Conservation (phyloP, 495 filamentous ascomycete genomes). For the Ascodesmis nigricans region DNA sequence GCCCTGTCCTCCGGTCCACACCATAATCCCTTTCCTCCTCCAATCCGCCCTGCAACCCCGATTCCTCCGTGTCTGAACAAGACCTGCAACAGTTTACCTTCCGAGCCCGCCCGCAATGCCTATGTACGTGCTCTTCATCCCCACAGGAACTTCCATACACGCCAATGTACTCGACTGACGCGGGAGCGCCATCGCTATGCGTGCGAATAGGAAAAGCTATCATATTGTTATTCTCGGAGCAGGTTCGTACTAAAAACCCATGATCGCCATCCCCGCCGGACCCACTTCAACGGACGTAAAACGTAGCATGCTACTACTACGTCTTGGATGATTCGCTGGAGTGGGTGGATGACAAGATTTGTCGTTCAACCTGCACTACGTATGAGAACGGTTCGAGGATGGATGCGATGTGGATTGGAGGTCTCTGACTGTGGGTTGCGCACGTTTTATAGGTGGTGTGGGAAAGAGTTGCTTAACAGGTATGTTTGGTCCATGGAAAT, state of each 20-base stretch:
- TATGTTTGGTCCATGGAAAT: constrained; percentile 29
- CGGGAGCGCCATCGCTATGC: no score
- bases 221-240: constrained; percentile 81
- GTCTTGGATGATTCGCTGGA: constrained; percentile 9
- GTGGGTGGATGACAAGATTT: no score
- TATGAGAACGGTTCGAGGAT: neutral
- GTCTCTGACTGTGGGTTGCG: constrained; percentile 8
- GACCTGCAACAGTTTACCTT: no score
- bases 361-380: neutral
- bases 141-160: no score
- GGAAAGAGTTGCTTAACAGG: constrained; percentile 96
- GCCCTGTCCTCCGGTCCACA: constrained; percentile 1
- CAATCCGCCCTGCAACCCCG: constrained; percentile 3
- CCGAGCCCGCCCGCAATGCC: no score
- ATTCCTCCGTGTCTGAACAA: no score
- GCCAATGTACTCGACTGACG: no score
- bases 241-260: constrained; percentile 39
- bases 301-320: constrained; percentile 1
- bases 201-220: constrained; percentile 70
- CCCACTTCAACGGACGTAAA: no score
- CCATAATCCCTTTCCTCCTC: constrained; percentile 5
- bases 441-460: constrained; percentile 71
- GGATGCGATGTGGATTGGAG: neutral
- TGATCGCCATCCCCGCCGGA: no score
- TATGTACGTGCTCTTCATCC: no score